Evolutionary conservation across 2,329 filamentous ascomycete species (phyloP).

Genomic region (Trichoderma sp.): DNA sequence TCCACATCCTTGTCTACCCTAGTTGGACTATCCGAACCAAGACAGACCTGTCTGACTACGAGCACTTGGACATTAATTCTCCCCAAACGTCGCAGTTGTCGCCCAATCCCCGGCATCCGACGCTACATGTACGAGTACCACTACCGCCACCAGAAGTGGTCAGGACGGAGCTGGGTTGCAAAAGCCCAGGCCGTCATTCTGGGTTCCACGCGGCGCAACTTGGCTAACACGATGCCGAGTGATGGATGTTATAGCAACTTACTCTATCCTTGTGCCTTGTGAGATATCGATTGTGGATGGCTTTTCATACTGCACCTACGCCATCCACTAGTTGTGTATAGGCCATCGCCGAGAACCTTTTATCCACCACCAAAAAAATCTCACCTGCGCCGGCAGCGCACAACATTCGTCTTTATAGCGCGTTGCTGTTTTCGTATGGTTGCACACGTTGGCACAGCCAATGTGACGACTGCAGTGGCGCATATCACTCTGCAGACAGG

Average conservation of each 20-base stretch:
- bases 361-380: background rate
- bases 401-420: background rate
- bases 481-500: background rate
- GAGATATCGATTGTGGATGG: background rate
- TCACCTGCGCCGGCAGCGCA: background rate
- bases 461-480: constrained; percentile 4
- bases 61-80: background rate
- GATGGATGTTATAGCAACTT: background rate
- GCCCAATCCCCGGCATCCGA: background rate
- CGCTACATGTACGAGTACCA: background rate
- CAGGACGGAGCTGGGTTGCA: background rate
- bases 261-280: background rate
- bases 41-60: background rate
- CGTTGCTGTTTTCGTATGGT: background rate
- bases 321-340: background rate
- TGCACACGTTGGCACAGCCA: background rate
- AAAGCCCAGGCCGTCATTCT: background rate
- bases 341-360: background rate
- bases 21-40: background rate
- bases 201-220: background rate
- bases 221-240: background rate
- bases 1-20: constrained; percentile 1
- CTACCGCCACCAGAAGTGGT: background rate
- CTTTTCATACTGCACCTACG: background rate
- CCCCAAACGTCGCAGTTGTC: background rate